Evolutionary conservation across 1,139 yeast species (phyloP).

Genomic region (Nakaseomyces sp.): DNA sequence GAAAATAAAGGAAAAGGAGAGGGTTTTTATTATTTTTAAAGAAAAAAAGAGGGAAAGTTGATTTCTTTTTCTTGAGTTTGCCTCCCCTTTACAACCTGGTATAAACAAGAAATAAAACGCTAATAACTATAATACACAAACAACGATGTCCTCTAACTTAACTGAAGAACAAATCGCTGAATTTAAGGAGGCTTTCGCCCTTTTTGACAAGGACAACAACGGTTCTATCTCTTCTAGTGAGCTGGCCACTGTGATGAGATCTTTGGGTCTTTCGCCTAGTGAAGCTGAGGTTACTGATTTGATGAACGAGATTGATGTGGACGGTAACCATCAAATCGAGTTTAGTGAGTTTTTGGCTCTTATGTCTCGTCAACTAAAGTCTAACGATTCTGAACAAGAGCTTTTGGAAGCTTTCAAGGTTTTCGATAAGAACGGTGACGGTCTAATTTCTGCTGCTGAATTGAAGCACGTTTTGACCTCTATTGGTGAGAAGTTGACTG

Average conservation of each 20-base stretch:
- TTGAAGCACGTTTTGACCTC: slow-evolving; percentile 93
- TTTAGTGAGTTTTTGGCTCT: slow-evolving; percentile 66
- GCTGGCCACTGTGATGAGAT: slow-evolving; percentile 96
- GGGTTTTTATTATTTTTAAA: too few species aligned
- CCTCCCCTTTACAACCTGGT: too few species aligned
- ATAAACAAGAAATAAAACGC: slow-evolving; percentile 6
- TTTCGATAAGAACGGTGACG: slow-evolving; percentile 83
- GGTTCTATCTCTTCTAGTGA: slow-evolving; percentile 94
- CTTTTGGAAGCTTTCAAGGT: slow-evolving; percentile 96
- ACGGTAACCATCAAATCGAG: slow-evolving; percentile 91
- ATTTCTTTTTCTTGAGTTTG: too few species aligned
- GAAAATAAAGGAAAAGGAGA: background rate
- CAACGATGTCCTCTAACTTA: slow-evolving; percentile 63
- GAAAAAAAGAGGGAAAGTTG: too few species aligned
- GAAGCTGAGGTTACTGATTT: slow-evolving; percentile 92
- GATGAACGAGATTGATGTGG: slow-evolving; percentile 93
- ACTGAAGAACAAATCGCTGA: slow-evolving; percentile 95
- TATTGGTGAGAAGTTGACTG: slow-evolving; percentile 91
- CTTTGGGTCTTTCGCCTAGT: slow-evolving; percentile 92
- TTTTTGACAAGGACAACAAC: slow-evolving; percentile 93
- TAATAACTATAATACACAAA: background rate
- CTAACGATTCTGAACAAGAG: slow-evolving; percentile 94
- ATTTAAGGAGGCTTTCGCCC: slow-evolving; percentile 93
- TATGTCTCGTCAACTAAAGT: slow-evolving; percentile 90
- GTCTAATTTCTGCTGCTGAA: slow-evolving; percentile 92